Evolutionary conservation across 2,329 filamentous ascomycete genomes (phyloP).

Genomic region (Alternaria atra): DNA sequence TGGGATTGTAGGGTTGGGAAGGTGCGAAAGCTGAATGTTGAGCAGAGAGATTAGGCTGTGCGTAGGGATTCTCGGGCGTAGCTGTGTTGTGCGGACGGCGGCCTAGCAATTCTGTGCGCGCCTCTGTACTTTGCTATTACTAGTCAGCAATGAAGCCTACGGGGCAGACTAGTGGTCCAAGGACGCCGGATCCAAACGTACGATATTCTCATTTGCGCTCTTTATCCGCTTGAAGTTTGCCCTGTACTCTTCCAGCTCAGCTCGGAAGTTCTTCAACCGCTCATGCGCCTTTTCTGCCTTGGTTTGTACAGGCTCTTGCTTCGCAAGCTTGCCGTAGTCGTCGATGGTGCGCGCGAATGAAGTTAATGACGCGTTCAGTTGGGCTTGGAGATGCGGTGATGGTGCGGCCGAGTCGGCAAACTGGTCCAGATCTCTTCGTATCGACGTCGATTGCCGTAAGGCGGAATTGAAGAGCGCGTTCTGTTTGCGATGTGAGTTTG

Average conservation of each 20-base stretch:
- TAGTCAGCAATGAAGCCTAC: constrained; percentile 11
- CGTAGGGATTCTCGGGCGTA: constrained; percentile 95
- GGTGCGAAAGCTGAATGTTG: constrained; percentile 45
- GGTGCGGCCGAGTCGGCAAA: constrained; percentile 69
- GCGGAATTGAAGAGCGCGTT: constrained; percentile 88
- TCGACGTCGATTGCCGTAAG: constrained; percentile 81
- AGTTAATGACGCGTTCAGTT: constrained; percentile 64
- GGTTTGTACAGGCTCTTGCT: constrained; percentile 86
- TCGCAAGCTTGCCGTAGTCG: constrained; percentile 86
- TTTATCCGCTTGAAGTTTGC: constrained; percentile 80
- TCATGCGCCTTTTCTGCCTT: constrained; percentile 93
- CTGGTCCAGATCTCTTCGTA: constrained; percentile 77
- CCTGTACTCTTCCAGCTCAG: constrained; percentile 82
- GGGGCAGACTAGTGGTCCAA: background rate
- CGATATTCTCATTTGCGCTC: constrained; percentile 76
- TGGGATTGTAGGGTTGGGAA: constrained; percentile 38
- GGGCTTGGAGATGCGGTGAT: constrained; percentile 69
- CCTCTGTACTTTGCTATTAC: constrained; percentile 66
- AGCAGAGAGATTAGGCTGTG: constrained; percentile 49
- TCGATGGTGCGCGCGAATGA: constrained; percentile 90
- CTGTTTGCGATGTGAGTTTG: constrained; percentile 54
- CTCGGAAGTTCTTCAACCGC: constrained; percentile 83
- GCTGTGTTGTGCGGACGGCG: constrained; percentile 78
- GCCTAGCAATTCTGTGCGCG: constrained; percentile 84
- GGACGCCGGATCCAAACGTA: constrained; percentile 45